Evolutionary conservation across 2,329 filamentous ascomycete genomes (phyloP).

Genomic region (Arthroderma sp.): DNA sequence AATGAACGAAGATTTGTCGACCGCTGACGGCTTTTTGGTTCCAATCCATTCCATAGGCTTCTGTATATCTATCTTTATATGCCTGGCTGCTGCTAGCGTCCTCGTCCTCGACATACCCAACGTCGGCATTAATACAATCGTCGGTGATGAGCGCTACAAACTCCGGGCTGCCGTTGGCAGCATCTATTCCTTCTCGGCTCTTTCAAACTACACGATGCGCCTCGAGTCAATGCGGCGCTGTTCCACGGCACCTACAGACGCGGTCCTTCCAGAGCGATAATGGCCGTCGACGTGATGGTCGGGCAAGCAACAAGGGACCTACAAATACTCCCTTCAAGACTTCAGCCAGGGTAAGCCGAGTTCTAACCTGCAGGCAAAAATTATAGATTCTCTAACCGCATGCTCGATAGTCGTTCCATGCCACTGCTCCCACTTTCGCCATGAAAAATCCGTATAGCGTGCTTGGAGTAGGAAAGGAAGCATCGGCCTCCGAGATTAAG

Average conservation of each 20-base stretch:
- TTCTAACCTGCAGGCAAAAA: neutral
- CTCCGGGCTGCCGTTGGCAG: slow-evolving; percentile 29
- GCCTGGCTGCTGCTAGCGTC: too few relatives aligned
- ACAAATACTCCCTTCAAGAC: slow-evolving; percentile 14
- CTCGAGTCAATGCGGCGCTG: slow-evolving; percentile 21
- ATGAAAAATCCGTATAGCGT: slow-evolving; percentile 82
- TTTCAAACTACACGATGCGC: slow-evolving; percentile 29
- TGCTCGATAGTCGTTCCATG: slow-evolving; percentile 28
- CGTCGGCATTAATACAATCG: neutral
- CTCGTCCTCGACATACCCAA: too few relatives aligned
- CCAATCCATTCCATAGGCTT: too few relatives aligned
- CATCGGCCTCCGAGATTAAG: slow-evolving; percentile 82
- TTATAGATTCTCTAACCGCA: neutral
- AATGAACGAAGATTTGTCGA: neutral
- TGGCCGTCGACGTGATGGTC: slow-evolving; percentile 15
- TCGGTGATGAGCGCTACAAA: neutral
- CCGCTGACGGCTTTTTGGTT: too few relatives aligned
- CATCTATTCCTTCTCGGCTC: slow-evolving; percentile 29
- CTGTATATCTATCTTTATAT: too few relatives aligned
- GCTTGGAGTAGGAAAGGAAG: slow-evolving; percentile 69
- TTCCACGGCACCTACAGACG: slow-evolving; percentile 22
- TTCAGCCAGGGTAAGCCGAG: slow-evolving; percentile 20
- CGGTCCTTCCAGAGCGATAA: slow-evolving; percentile 23
- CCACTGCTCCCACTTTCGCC: slow-evolving; percentile 45
- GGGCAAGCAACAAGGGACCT: slow-evolving; percentile 15